Evolutionary conservation across 225 moss, liverwort and hornwort species (phyloP), one percentile per base, ranked within the genome.

Genomic region (Thuidium tamariscinum): DNA sequence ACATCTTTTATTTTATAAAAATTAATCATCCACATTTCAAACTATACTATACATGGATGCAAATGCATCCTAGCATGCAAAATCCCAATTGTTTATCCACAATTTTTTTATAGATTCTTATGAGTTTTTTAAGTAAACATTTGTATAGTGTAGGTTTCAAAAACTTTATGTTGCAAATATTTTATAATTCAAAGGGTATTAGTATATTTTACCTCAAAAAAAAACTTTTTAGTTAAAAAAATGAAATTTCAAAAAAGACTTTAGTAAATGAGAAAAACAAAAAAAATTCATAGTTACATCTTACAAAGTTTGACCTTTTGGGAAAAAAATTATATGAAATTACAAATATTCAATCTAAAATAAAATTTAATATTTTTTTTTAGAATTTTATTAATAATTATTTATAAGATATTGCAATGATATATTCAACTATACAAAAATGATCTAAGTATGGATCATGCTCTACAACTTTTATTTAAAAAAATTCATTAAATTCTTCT

Each of bases 21-120:
- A 72, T 18, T 3, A 46, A 10, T 6, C 6, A 46, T 72, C 9
- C 29, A 71, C 16, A 27, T 29, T 44, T 44, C 16, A 9, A 71
- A 44, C 5, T 15, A 44, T 1, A 44, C 5, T 15, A 44, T 1
- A 1, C 0, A 42, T 70, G 70, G 27, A 42, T 1, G 1, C 17
- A 46, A 46, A 46, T 2, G 29, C 17, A 72, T 72, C 10, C 1
- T 44, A 71, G 5, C 1, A 71, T 3, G 44, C 2, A 44, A 27
- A 71, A 29, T 16, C 16, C 3, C 2, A 5, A 44, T 29, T 71
- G 26, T 42, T 71, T 5, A 42, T 70, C 16, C 9, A 70, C 8
- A 4, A 22, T 13, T 26, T 42, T 8, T n/a, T 65, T 5, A 5
- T 16, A 41, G 26, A 42, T 15, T 42, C 41, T 41, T 41, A 1